phyloP scores from a whole-genome alignment of 345 rosid genomes.

The Euphorbia peplus region DNA sequence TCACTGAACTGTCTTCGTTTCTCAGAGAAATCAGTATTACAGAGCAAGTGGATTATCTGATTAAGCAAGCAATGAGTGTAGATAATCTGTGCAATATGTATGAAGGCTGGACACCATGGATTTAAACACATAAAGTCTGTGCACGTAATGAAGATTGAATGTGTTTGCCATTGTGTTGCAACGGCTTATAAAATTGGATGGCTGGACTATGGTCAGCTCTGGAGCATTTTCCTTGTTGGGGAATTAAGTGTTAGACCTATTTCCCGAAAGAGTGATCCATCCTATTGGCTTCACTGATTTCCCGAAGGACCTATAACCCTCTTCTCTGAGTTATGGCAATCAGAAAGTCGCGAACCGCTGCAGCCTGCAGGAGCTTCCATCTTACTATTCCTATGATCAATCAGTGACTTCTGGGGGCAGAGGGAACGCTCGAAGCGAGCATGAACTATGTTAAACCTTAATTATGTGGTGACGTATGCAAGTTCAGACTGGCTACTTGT shows the following conservation, averaged over 20 bases:
- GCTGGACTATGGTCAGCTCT: conserved; percentile 2
- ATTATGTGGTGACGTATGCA: neutral
- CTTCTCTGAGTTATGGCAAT: neutral
- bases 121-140: conserved; percentile 36
- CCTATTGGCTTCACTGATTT: neutral
- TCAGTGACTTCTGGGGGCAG: neutral
- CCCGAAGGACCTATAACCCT: neutral
- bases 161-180: conserved; percentile 8
- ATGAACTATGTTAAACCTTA: neutral
- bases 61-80: conserved; percentile 76
- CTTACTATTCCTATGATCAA: neutral
- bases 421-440: neutral
- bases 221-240: conserved; percentile 3
- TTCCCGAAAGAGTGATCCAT: neutral
- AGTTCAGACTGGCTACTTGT: neutral
- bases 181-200: neutral
- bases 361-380: neutral
- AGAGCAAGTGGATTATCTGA: conserved; percentile 85
- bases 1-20: neutral
- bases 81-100: conserved; percentile 98
- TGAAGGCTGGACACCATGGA: conserved; percentile 99
- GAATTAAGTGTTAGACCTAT: neutral
- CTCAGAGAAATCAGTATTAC: conserved; percentile 60
- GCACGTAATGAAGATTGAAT: neutral
- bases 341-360: neutral